Base-by-base conservation (phyloP, 768 basidiomycete genomes). In the Suillus weaverae region DNA sequence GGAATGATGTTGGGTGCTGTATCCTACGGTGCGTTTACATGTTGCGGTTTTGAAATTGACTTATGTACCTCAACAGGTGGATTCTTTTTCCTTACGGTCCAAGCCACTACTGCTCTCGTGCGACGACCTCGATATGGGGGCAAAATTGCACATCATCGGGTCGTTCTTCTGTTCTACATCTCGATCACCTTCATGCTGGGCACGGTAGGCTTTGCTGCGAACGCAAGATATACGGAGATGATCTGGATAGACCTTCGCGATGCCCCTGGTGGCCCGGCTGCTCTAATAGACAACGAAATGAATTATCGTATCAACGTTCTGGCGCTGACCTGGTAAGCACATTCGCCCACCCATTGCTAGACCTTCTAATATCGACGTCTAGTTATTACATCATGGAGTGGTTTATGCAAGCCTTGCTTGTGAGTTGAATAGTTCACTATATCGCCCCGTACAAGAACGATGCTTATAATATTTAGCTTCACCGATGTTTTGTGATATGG, bases 161-260 rank as follows among this genome's bases (percentile, higher is more conserved):
- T 20, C 16, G 18, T 18, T 8, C 53, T 54, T 35, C 32, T 54
- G 18, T 6, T 54, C 2, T 54, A 54, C 32, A 18, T 54, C 53
- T 32, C 39, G 22, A 9, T 66, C 26, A 63, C 64, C 35, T 69
- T 71, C 39, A 26, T 48, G 9, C n/a, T 68, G 10, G 71, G 61
- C 16, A 70, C 64, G 16, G 60, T 74, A 18, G 66, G 63, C 5
- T 57, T 72, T 38, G 73, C 64, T 4, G 59, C 41, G 2, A 64
- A 70, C 16, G 64, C 64, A 7, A 70, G 66, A 44, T 72, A 68
- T 59, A 72, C 57, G 53, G 59, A 74, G 53, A 62, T 67, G 73
- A 66, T 70, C 2, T 74, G 41, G 55, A 71, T 73, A 44, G 73
- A 72, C 55, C 30, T 70, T 22, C 69, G 73, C 39, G 60, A 54